Percentiles rank a stretch among this genome's conserved stretches.
Conservation (phyloP, 768 basidiomycete genomes). For the Lanmaoa rubissima region DNA sequence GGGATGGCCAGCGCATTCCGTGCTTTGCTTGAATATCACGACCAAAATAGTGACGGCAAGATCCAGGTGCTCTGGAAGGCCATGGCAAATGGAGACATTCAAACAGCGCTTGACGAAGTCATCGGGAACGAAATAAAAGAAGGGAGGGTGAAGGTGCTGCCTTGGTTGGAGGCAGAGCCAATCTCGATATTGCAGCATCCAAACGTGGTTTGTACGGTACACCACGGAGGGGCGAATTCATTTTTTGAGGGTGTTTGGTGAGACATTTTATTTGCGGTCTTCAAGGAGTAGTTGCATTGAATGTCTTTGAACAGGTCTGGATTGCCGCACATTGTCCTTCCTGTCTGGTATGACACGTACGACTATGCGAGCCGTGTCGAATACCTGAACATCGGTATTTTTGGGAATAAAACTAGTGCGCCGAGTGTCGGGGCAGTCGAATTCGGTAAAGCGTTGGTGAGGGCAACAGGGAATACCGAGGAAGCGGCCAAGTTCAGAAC, state of each 20-base stretch:
- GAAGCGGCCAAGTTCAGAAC: constrained; percentile 1
- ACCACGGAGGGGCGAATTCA: constrained; percentile 5
- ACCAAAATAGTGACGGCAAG: background rate
- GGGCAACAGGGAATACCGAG: background rate
- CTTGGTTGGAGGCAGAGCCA: constrained; percentile 14
- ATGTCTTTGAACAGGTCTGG: constrained; percentile 11
- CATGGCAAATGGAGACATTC: background rate
- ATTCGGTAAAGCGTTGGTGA: constrained; percentile 4
- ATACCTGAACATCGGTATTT: constrained; percentile 4
- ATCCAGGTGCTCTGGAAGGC: constrained; percentile 14
- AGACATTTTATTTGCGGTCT: background rate
- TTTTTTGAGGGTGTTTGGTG: constrained; percentile 1
- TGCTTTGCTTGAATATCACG: constrained; percentile 1
- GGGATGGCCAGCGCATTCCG: constrained; percentile 7
- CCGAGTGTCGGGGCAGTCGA: constrained; percentile 4
- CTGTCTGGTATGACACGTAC: constrained; percentile 13
- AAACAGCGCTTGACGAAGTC: background rate
- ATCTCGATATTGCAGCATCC: constrained; percentile 4
- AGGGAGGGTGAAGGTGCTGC: constrained; percentile 7
- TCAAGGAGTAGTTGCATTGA: background rate
- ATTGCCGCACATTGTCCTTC: constrained; percentile 6
- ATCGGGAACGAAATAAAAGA: constrained; percentile 3
- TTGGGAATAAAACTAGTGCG: constrained; percentile 1
- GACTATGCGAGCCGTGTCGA: constrained; percentile 3
- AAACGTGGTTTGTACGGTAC: background rate